Base-by-base conservation (phyloP, 345 rosid genomes). In the Eucalyptus sp. region DNA sequence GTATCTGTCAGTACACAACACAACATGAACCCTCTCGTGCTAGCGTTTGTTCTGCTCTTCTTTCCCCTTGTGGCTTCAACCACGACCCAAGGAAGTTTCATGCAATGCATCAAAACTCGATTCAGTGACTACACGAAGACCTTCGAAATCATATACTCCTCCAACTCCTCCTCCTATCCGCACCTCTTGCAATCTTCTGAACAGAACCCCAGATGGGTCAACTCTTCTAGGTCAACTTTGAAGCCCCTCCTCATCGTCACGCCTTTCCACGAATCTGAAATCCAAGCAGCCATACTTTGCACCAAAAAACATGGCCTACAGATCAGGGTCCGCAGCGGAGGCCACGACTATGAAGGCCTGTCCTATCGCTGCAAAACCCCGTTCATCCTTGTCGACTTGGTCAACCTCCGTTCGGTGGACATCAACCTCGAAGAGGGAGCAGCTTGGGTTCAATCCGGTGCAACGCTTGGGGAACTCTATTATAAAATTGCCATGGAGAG, bases 331-430 rank as follows among this genome's bases (percentile, higher is more conserved):
- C 90, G 94, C 54, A 94, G 96, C 51, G 96, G 96, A 4, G 95
- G 95, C 43, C 94, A 93, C 85, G 96, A 94, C 91, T 94, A 93
- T 24, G 96, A 95, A 79, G 96, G 94, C 66, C 91, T 90, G 22
- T 94, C 96, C 3, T 95, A 91, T 60, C 88, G 88, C 33, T 93
- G 93, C 68, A 6, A 49, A 5, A 66, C 87, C 86, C 94, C 94
- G 15, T 93, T 92, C 60, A 60, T 93, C 44, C 88, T 95, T 83
- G 79, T 93, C 29, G 95, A 95, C 89, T 90, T 94, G 25, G 86
- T 89, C 87, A 93, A 92, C 62, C 91, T 93, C 66, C 89, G 91
- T 44, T 89, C 90, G 1, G 86, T 94, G 11, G 86, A 87, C 4
- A 49, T 94, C 86, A 76, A 92, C 50, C 22, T 91, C 3, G 81